Base-by-base conservation (phyloP, 1,284 basidiomycete species). In the Moesziomyces sp. region DNA sequence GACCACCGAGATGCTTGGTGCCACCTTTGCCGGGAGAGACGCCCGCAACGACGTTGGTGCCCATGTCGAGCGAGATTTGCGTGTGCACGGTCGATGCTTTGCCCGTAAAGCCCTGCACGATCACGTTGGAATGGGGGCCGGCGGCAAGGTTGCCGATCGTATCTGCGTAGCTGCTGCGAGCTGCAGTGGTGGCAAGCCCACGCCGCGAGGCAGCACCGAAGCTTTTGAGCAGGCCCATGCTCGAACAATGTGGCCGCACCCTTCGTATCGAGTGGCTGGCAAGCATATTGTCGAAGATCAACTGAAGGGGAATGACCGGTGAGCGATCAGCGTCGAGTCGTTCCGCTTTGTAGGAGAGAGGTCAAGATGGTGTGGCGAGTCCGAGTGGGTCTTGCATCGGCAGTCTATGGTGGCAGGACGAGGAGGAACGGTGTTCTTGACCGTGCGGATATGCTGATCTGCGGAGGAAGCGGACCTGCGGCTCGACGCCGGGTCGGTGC, bases 91-190 rank as follows among this genome's bases (percentile, higher is more conserved):
- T 60, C 24, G 67, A 70, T 0, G 72, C 68, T 48, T 79, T 79
- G n/a, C 78, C 78, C 7, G 77, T 79, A 48, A 80, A 74, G n/a
- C 78, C 78, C 66, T 80, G 78, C 7, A 76, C 68, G 42, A 80
- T 76, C 11, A 76, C 62, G 28, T 57, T 66, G 23, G 74, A 62
- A n/a, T 74, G 59, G 11, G 67, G 58, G 3, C 64, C 76, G 7
- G 60, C 73, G 13, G 62, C 70, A 11, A 79, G 66, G 38, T 78
- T 58, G 16, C 48, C 26, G 16, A 79, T 70, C 14, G 77, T 79
- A 16, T 54, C 40, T 3, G 68, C 30, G 42, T 77, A 77, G 48
- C n/a, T 52, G 5, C 16, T n/a, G 11, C 35, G 66, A 3, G 33
- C 0, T 5, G 19, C 11, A 9, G 33, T 52, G 5, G 52, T 48